Conservation (phyloP, 306 rosid species). For the Acacia melanoxylon region DNA sequence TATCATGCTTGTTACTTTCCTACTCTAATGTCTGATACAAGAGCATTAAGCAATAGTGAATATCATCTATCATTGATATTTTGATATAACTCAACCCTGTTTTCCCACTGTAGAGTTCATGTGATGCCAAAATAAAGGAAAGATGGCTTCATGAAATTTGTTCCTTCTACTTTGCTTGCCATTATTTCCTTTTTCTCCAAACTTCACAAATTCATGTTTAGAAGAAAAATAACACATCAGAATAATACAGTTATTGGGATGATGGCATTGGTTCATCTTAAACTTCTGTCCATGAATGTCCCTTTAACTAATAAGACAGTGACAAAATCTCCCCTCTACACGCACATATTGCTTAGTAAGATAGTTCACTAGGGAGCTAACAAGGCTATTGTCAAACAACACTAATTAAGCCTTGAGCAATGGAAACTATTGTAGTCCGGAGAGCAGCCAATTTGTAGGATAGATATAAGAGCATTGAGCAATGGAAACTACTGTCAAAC, state of each 20-base stretch:
- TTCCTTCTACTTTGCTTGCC: neutral
- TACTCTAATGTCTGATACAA: neutral
- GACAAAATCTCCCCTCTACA: neutral
- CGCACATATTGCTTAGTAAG: neutral
- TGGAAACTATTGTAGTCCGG: neutral
- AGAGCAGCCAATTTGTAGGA: neutral
- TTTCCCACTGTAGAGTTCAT: neutral
- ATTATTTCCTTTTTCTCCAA: neutral
- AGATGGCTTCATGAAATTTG: neutral
- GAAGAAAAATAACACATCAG: neutral
- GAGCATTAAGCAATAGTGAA: neutral
- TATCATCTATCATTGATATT: neutral
- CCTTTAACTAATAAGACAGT: neutral
- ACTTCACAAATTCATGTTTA: neutral
- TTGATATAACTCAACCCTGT: neutral
- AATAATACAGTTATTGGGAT: neutral
- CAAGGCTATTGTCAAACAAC: neutral
- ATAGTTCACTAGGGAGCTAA: slow-evolving; percentile 10
- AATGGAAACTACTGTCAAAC: neutral
- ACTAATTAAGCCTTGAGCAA: no score
- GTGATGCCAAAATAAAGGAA: neutral
- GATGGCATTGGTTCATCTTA: slow-evolving; percentile 10
- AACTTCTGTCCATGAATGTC: neutral
- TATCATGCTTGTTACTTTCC: neutral
- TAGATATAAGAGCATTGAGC: neutral